phyloP scores from a whole-genome alignment of 805 yeast species.

The Candida vaughaniae region DNA sequence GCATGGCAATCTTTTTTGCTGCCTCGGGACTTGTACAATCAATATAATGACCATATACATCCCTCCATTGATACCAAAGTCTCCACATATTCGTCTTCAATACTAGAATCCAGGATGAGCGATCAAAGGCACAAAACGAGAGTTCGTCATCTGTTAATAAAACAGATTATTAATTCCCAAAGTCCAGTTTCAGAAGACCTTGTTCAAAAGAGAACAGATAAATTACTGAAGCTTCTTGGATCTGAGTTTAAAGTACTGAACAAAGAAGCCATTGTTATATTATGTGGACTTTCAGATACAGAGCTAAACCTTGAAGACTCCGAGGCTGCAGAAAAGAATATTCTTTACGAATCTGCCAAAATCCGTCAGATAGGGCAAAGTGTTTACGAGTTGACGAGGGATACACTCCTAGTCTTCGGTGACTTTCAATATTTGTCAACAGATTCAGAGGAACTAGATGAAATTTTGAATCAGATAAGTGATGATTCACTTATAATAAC shows the following conservation, averaged over 20 bases:
- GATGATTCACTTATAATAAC: constrained; percentile 20
- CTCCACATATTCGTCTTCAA: too few species aligned
- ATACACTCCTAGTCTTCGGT: constrained; percentile 21
- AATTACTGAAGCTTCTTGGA: constrained; percentile 26
- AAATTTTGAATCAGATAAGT: constrained; percentile 20
- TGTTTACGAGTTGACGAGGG: constrained; percentile 16
- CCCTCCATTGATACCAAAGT: too few species aligned
- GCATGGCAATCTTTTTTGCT: too few species aligned
- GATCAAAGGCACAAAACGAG: not conserved
- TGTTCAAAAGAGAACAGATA: constrained; percentile 5
- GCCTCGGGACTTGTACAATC: too few species aligned
- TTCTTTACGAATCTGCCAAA: constrained; percentile 12
- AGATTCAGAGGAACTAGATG: constrained; percentile 26
- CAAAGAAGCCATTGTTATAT: constrained; percentile 24
- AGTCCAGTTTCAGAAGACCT: not conserved
- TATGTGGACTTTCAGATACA: constrained; percentile 30
- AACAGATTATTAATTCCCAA: not conserved
- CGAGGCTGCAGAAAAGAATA: not conserved
- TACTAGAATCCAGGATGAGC: not conserved
- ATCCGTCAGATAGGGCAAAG: constrained; percentile 28
- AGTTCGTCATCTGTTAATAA: not conserved
- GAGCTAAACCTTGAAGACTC: constrained; percentile 1
- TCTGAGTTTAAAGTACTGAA: constrained; percentile 15
- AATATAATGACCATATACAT: too few species aligned
- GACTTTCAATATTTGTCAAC: constrained; percentile 28